Percentiles rank a stretch among this genome's conserved stretches.
Evolutionary conservation across 768 basidiomycete species (phyloP).

Genomic region (Tylopilus plumbeoviolaceoides): DNA sequence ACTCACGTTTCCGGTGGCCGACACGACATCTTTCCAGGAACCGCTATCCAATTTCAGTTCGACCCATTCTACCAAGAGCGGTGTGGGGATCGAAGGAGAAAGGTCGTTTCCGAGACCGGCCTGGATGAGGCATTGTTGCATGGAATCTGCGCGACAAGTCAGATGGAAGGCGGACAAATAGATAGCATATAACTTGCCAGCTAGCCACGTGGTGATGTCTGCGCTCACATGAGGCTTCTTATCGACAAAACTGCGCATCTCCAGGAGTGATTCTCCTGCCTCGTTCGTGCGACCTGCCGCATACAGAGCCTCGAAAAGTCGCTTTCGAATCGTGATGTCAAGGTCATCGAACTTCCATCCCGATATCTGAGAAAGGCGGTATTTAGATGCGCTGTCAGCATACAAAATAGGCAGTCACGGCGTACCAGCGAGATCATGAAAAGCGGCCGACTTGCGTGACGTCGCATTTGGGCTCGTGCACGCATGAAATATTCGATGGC

Average conservation of each 20-base stretch:
- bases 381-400: neutral
- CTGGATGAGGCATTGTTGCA: neutral
- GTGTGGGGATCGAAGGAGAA: neutral
- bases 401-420: neutral
- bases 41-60: neutral
- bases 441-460: neutral
- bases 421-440: slow-evolving; percentile 11
- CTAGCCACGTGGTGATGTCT: neutral
- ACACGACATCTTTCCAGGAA: slow-evolving; percentile 7
- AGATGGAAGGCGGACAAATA: neutral
- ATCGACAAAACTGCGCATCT: neutral
- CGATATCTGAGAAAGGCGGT: neutral
- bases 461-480: neutral
- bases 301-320: slow-evolving; percentile 3
- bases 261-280: neutral
- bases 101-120: neutral
- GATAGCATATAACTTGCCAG: neutral
- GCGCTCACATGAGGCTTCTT: neutral
- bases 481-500: neutral
- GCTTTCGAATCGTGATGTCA: neutral
- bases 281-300: neutral
- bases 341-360: slow-evolving; percentile 7
- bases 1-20: neutral
- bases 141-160: neutral
- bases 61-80: slow-evolving; percentile 7